phyloP scores from a whole-genome alignment of 2,329 filamentous ascomycete species.

The Apiospora sp. region DNA sequence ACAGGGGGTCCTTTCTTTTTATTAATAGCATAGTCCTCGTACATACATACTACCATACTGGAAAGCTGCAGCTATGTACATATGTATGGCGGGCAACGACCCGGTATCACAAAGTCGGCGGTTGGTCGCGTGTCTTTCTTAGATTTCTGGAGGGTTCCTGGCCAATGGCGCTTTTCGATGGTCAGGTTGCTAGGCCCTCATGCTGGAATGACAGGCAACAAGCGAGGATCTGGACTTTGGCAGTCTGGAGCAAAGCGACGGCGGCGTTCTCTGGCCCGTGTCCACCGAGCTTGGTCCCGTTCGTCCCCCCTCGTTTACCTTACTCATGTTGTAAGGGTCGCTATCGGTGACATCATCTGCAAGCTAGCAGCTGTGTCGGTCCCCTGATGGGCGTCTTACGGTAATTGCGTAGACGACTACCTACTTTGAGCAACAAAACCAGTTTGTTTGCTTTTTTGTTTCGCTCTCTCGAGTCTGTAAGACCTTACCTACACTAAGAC shows the following conservation, averaged over 20 bases:
- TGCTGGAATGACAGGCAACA: conserved; percentile 15
- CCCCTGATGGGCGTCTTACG: neutral
- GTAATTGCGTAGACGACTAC: neutral
- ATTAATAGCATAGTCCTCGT: neutral
- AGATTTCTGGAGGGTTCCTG: neutral
- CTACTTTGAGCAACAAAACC: neutral
- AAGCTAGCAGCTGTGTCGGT: neutral
- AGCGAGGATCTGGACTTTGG: conserved; percentile 12
- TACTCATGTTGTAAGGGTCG: conserved; percentile 11
- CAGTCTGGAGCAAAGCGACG: neutral
- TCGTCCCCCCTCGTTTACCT: conserved; percentile 15
- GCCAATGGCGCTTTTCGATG: neutral
- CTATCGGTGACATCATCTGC: conserved; percentile 12
- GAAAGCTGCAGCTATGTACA: neutral
- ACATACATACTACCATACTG: neutral
- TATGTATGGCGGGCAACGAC: neutral
- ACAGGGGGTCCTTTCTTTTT: neutral
- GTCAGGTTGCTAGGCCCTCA: neutral
- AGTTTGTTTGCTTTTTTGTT: neutral
- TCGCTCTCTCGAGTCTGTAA: neutral
- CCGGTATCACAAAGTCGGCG: conserved; percentile 21
- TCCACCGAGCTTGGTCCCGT: conserved; percentile 14
- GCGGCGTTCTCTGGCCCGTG: conserved; percentile 7
- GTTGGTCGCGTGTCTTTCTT: conserved; percentile 20
- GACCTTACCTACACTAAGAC: neutral